phyloP scores from a whole-genome alignment of 73 alveolate species.

The Paramecium pentaurelia region DNA sequence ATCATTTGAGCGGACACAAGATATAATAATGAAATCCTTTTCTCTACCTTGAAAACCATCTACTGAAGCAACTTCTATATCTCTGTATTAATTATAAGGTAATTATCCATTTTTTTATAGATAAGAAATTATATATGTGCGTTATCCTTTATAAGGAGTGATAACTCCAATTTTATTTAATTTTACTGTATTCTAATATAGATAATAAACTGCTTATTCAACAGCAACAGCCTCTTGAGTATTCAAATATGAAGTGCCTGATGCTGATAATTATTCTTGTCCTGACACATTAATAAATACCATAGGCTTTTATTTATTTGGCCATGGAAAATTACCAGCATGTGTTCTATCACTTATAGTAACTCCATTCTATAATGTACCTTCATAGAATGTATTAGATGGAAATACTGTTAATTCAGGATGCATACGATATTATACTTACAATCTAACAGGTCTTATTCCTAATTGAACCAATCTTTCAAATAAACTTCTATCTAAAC shows the following conservation, averaged over 20 bases:
- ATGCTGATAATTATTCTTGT: constrained; percentile 96
- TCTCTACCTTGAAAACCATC: constrained; percentile 99
- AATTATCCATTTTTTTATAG: constrained; percentile 70
- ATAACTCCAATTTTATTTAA: constrained; percentile 97
- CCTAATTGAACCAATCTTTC: constrained; percentile 96
- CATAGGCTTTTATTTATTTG: constrained; percentile 94
- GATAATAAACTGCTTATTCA: constrained; percentile 88
- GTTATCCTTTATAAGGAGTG: constrained; percentile 99
- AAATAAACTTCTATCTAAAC: constrained; percentile 95
- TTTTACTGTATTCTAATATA: constrained; percentile 88
- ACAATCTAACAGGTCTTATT: constrained; percentile 89
- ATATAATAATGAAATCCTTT: constrained; percentile 97
- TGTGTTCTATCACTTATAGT: constrained; percentile 90
- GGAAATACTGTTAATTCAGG: constrained; percentile 98
- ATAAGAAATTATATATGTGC: constrained; percentile 88
- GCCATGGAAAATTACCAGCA: constrained; percentile 97
- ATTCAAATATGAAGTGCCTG: constrained; percentile 98
- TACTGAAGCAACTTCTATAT: constrained; percentile 93
- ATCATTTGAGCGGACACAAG: constrained; percentile 99
- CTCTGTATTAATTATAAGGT: constrained; percentile 69
- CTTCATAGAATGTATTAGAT: constrained; percentile 98
- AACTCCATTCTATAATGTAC: constrained; percentile 93
- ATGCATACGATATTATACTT: constrained; percentile 99
- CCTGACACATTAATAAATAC: constrained; percentile 97
- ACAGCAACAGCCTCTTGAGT: constrained; percentile 96